Conservation (phyloP, 345 rosid genomes). For the Hevea brasiliensis region DNA sequence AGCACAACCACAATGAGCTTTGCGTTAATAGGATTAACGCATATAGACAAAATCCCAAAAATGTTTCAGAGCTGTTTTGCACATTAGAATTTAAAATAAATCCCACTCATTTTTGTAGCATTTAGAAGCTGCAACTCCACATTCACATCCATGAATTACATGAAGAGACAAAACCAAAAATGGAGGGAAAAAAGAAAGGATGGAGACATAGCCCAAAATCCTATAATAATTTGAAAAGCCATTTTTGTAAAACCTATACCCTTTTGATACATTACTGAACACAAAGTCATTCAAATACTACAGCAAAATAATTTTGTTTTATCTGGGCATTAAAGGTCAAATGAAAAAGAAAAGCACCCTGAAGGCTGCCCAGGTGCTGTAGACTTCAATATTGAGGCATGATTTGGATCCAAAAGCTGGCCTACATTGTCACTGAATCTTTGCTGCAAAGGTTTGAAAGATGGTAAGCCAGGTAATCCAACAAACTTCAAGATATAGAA, state of each 20-base stretch:
- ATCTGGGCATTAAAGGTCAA: conserved; percentile 13
- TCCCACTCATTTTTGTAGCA: neutral
- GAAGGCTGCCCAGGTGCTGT: conserved; percentile 78
- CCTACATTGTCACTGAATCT: conserved; percentile 82
- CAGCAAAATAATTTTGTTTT: neutral
- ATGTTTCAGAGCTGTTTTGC: neutral
- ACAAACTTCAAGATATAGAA: neutral
- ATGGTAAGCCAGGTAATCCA: conserved; percentile 2
- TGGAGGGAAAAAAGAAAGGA: too few relatives aligned
- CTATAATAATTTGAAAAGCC: neutral
- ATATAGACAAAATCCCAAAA: neutral
- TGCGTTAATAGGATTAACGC: neutral
- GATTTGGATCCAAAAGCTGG: conserved; percentile 84
- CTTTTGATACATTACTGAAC: neutral
- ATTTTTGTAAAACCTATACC: neutral
- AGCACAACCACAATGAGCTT: conserved; percentile 6
- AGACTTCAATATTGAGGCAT: conserved; percentile 84
- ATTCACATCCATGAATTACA: neutral
- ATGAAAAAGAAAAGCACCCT: conserved; percentile 59
- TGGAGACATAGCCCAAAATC: neutral
- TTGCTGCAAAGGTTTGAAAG: conserved; percentile 46
- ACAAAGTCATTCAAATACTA: neutral
- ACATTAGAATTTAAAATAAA: neutral
- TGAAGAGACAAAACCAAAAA: neutral
- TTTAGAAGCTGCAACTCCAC: neutral